Evolutionary conservation across 257 asterid species (phyloP).

Genomic region (Nicotiana paniculata): DNA sequence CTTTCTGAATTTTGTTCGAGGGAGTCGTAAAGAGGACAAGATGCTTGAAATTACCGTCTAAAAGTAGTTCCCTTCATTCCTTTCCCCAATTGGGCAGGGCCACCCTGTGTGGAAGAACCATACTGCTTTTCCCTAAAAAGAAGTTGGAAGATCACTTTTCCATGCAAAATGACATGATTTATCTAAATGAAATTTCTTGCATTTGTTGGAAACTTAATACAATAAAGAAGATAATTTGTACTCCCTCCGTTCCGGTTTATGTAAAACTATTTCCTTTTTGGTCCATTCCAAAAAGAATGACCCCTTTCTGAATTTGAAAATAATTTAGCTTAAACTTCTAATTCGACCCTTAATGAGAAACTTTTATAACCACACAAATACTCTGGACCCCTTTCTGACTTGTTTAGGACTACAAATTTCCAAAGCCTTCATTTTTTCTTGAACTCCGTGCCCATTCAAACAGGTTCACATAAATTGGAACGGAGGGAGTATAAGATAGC

Average conservation of each 20-base stretch:
- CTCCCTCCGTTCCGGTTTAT: too few species aligned
- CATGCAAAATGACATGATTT: not conserved
- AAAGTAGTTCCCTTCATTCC: not conserved
- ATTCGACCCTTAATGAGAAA: too few species aligned
- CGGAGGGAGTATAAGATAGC: not conserved
- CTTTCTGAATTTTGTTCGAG: not conserved
- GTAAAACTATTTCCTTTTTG: too few species aligned
- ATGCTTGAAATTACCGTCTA: not conserved
- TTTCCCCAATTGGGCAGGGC: not conserved
- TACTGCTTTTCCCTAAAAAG: not conserved
- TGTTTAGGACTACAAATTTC: too few species aligned
- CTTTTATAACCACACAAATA: too few species aligned
- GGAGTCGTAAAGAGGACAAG: not conserved
- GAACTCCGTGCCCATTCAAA: too few species aligned
- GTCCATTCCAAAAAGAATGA: too few species aligned
- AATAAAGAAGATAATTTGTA: not conserved
- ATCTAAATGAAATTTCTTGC: not conserved
- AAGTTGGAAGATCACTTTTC: not conserved
- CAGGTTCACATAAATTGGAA: too few species aligned
- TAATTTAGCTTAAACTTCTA: too few species aligned
- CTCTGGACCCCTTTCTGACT: too few species aligned
- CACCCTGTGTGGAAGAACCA: not conserved
- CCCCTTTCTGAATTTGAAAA: too few species aligned
- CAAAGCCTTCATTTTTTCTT: too few species aligned
- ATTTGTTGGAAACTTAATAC: not conserved